Conservation (phyloP, 495 filamentous ascomycete species). For the Hyaloscypha finlandica region DNA sequence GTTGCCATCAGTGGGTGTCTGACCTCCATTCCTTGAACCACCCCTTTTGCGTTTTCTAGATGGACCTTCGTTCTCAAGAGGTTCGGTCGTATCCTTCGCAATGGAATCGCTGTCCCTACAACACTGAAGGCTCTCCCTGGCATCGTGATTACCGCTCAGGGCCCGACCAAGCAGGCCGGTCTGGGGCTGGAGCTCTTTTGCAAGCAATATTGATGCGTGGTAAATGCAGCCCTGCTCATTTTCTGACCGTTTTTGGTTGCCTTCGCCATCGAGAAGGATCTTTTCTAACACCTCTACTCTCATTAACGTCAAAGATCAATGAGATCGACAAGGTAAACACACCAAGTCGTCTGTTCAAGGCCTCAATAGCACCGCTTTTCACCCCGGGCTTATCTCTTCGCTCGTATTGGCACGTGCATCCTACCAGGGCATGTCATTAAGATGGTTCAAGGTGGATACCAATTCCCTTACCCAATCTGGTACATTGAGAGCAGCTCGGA, state of each 20-base stretch:
- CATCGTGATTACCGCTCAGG: not conserved
- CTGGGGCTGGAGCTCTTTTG: conserved; percentile 12
- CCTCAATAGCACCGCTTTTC: conserved; percentile 22
- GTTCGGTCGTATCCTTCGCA: not conserved
- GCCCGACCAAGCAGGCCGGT: not conserved
- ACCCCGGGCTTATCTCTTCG: conserved; percentile 19
- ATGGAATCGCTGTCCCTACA: not conserved
- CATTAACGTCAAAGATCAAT: not conserved
- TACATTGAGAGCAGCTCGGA: conserved; percentile 20
- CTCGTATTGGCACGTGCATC: conserved; percentile 9
- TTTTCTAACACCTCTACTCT: conserved; percentile 22
- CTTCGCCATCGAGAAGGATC: conserved; percentile 23
- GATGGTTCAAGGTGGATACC: not conserved
- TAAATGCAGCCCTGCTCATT: conserved; percentile 1
- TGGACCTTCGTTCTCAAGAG: not conserved
- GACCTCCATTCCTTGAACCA: not conserved
- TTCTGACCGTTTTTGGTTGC: conserved; percentile 9
- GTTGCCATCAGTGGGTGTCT: not conserved
- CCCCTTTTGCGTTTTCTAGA: not conserved
- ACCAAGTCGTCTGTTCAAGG: conserved; percentile 21
- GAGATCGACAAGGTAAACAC: not conserved
- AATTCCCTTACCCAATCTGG: conserved; percentile 10
- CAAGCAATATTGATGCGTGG: conserved; percentile 14
- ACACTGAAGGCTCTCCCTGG: not conserved
- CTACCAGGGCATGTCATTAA: conserved; percentile 3